Conservation (phyloP, 2,329 filamentous ascomycete genomes). For the Calycina herbarum region DNA sequence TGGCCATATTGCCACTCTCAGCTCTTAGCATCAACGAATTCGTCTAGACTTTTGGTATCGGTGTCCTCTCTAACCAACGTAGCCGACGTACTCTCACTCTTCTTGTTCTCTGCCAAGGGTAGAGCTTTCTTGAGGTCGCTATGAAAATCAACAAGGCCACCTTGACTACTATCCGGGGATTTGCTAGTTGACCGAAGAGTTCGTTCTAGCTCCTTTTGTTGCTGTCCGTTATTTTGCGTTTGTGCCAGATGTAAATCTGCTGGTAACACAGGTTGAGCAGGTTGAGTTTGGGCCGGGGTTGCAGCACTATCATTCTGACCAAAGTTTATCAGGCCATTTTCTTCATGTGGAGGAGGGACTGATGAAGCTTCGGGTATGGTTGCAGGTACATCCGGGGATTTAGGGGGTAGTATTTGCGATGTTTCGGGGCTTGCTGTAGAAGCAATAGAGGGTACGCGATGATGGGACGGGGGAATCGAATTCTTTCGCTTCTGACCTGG, state of each 20-base stretch:
- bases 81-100: neutral
- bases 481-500: conserved; percentile 68
- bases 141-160: conserved; percentile 51
- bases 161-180: conserved; percentile 12
- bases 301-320: conserved; percentile 41
- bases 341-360: conserved; percentile 18
- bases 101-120: conserved; percentile 36
- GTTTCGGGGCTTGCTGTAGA: conserved; percentile 12
- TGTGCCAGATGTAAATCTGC: conserved; percentile 31
- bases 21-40: conserved; percentile 36
- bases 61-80: conserved; percentile 33
- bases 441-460: conserved; percentile 17
- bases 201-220: conserved; percentile 34
- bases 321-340: conserved; percentile 58
- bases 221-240: conserved; percentile 29
- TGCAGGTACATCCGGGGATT: neutral
- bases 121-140: conserved; percentile 53
- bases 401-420: conserved; percentile 7
- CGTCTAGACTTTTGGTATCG: conserved; percentile 35
- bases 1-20: neutral
- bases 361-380: conserved; percentile 13
- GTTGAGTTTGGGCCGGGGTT: conserved; percentile 5
- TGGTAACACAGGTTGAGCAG: conserved; percentile 21
- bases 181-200: conserved; percentile 31
- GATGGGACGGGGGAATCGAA: conserved; percentile 52